phyloP scores from a whole-genome alignment of 768 basidiomycete genomes.

The Phylloporus arenicola region DNA sequence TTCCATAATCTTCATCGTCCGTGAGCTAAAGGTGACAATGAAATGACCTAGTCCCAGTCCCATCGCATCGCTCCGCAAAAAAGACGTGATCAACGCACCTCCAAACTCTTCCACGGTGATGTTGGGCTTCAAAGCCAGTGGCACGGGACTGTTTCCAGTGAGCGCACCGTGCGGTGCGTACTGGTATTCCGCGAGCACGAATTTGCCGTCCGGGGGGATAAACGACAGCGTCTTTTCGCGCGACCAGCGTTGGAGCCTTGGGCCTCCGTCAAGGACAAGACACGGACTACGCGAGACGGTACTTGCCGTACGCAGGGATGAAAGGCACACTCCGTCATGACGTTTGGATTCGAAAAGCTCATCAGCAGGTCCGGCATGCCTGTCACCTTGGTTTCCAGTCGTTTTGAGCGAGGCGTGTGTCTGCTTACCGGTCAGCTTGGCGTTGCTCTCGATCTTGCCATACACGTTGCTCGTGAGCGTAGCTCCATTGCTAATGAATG shows the following conservation, averaged over 20 bases:
- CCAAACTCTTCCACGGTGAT: constrained; percentile 28
- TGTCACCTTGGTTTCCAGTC: constrained; percentile 22
- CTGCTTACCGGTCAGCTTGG: constrained; percentile 63
- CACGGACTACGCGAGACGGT: neutral
- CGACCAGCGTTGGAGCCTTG: constrained; percentile 74
- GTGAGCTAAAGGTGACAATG: constrained; percentile 57
- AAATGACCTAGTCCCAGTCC: constrained; percentile 44
- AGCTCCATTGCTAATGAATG: constrained; percentile 52
- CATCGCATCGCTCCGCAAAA: neutral
- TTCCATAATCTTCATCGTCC: constrained; percentile 63
- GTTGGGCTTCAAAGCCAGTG: constrained; percentile 47
- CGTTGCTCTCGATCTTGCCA: constrained; percentile 75
- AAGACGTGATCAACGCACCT: constrained; percentile 13
- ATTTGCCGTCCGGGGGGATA: constrained; percentile 89
- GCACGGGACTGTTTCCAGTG: constrained; percentile 46
- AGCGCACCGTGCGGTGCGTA: constrained; percentile 37
- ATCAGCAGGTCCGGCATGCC: constrained; percentile 88
- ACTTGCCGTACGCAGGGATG: constrained; percentile 88
- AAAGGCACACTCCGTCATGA: constrained; percentile 76
- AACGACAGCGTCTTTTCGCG: constrained; percentile 79
- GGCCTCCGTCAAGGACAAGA: constrained; percentile 4
- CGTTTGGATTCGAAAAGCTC: constrained; percentile 68
- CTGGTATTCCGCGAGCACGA: constrained; percentile 80
- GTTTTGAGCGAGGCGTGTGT: neutral
- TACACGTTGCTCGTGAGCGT: constrained; percentile 62